Percentiles rank a stretch among this genome's conserved stretches.
Evolutionary conservation across 2,329 filamentous ascomycete species (phyloP).

Genomic region (Emericellopsis atlantica): DNA sequence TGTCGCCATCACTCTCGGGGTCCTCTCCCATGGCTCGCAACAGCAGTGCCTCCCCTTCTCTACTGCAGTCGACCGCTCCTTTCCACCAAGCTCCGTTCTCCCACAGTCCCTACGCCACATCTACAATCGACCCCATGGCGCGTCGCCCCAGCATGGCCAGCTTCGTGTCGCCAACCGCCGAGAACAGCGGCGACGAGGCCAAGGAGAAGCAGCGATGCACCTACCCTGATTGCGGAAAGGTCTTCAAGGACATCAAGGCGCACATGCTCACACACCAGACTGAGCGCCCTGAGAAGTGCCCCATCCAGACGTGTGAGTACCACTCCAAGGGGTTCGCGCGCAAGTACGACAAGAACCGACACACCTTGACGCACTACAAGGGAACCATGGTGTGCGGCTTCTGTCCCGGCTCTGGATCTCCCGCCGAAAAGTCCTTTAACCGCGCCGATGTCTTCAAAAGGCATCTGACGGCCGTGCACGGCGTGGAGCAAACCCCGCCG

Average conservation of each 20-base stretch:
- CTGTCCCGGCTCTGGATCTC: constrained; percentile 77
- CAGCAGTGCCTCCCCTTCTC: constrained; percentile 54
- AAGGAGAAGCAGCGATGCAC: constrained; percentile 66
- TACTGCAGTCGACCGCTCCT: constrained; percentile 30
- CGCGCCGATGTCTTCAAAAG: constrained; percentile 93
- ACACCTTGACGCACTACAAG: constrained; percentile 92
- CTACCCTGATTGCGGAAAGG: constrained; percentile 69
- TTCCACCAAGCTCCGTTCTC: constrained; percentile 35
- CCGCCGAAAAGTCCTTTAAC: constrained; percentile 91
- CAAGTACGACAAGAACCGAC: constrained; percentile 94
- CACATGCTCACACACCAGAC: constrained; percentile 91
- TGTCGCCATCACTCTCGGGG: constrained; percentile 49
- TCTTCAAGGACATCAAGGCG: constrained; percentile 85
- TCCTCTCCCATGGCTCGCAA: constrained; percentile 36
- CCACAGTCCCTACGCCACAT: constrained; percentile 41
- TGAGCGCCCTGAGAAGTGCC: constrained; percentile 87
- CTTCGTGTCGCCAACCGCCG: constrained; percentile 50
- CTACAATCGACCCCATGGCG: constrained; percentile 26
- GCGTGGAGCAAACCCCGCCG: constrained; percentile 83
- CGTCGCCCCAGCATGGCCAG: constrained; percentile 58
- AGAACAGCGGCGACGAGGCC: constrained; percentile 48
- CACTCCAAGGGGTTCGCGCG: constrained; percentile 84
- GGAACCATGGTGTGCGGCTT: constrained; percentile 96
- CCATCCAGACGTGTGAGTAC: constrained; percentile 84
- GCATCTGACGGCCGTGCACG: constrained; percentile 80